Conservation (phyloP, 148 eudicot genomes). For the Fagopyrum esculentum region DNA sequence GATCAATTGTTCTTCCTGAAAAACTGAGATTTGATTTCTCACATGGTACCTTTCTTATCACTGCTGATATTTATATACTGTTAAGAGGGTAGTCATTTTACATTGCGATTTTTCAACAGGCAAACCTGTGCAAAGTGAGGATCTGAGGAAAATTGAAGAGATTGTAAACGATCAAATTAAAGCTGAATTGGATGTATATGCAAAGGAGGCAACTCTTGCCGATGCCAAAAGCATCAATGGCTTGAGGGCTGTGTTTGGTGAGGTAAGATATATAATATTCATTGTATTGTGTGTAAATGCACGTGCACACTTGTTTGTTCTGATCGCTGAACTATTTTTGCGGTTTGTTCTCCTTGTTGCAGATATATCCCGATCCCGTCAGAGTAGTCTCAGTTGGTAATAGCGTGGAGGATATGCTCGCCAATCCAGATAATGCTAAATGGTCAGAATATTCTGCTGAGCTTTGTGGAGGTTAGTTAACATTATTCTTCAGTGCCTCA, state of each 20-base stretch:
- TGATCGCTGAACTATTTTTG: not conserved
- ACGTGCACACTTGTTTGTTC: not conserved
- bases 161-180: slow-evolving; percentile 90
- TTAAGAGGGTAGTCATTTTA: not conserved
- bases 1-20: slow-evolving; percentile 95
- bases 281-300: not conserved
- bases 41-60: slow-evolving; percentile 48
- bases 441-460: slow-evolving; percentile 80
- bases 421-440: slow-evolving; percentile 67
- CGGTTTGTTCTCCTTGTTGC: slow-evolving; percentile 12
- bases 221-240: slow-evolving; percentile 90
- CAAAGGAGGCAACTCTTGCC: slow-evolving; percentile 68
- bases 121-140: slow-evolving; percentile 80
- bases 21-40: slow-evolving; percentile 94
- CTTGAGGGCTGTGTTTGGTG: slow-evolving; percentile 95
- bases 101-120: slow-evolving; percentile 35
- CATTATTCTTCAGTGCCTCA: not conserved
- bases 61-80: not conserved
- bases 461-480: slow-evolving; percentile 78
- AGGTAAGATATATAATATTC: slow-evolving; percentile 34
- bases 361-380: slow-evolving; percentile 98
- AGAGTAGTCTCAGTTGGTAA: slow-evolving; percentile 84
- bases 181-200: slow-evolving; percentile 69
- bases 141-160: slow-evolving; percentile 64
- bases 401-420: slow-evolving; percentile 74